These are phyloP conservation scores for Rosa persica DNA, from an alignment of 306 rosid genomes.

Conservation along the genomic window DNA sequence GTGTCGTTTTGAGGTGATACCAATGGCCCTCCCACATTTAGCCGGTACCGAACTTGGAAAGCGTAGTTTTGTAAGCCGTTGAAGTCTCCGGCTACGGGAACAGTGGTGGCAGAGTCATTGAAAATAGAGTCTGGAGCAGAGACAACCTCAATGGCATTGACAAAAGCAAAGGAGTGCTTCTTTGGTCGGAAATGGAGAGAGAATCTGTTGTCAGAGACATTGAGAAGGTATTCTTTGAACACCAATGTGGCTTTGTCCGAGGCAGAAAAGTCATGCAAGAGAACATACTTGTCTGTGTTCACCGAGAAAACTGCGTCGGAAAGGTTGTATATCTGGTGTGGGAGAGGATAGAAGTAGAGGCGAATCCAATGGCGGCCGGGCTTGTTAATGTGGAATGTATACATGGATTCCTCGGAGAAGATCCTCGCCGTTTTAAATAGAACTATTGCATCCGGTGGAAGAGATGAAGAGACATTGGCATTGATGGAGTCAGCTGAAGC, in stretches of 20 bases:
- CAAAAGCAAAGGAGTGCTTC: conserved; percentile 56
- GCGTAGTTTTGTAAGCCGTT: conserved; percentile 41
- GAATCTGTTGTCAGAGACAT: conserved; percentile 40
- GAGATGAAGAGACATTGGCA: conserved; percentile 24
- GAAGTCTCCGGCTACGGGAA: conserved; percentile 45
- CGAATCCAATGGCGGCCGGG: conserved; percentile 69
- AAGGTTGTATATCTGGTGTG: conserved; percentile 49
- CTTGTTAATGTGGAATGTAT: conserved; percentile 56
- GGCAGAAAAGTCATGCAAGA: conserved; percentile 56
- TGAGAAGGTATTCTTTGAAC: conserved; percentile 65
- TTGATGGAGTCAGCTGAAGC: conserved; percentile 40
- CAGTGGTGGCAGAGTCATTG: conserved; percentile 38
- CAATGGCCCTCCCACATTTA: conserved; percentile 69
- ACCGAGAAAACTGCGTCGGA: conserved; percentile 53
- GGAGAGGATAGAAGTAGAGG: conserved; percentile 72
- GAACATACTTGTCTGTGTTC: conserved; percentile 46
- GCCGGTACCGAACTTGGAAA: conserved; percentile 52
- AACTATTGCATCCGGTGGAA: conserved; percentile 44
- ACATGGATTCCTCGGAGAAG: conserved; percentile 53
- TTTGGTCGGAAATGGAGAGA: conserved; percentile 65
- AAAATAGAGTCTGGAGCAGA: conserved; percentile 68
- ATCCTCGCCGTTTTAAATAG: conserved; percentile 51
- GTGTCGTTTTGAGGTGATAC: conserved; percentile 50
- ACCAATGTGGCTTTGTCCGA: conserved; percentile 28
- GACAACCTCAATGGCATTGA: conserved; percentile 80